phyloP scores from a whole-genome alignment of 805 yeast species.

The Zygosaccharomyces pseudorouxii region DNA sequence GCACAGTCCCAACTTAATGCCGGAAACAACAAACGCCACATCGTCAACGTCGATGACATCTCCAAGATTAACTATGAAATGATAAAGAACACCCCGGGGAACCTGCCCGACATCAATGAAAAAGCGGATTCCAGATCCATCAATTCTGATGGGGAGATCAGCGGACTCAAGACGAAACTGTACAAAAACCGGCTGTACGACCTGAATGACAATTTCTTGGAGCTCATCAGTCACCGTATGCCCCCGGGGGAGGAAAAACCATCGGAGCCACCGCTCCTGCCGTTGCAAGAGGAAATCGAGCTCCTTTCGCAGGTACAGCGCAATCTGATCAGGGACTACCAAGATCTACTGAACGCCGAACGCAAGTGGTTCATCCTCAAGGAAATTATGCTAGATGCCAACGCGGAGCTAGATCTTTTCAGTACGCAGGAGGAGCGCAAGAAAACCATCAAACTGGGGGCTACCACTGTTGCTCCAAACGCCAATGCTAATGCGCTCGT shows the following conservation, averaged over 20 bases:
- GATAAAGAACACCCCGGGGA: conserved; percentile 34
- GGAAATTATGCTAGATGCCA: conserved; percentile 33
- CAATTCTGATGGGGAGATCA: conserved; percentile 22
- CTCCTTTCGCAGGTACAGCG: conserved; percentile 23
- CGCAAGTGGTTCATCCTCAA: conserved; percentile 33
- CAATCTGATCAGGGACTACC: conserved; percentile 21
- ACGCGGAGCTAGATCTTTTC: conserved; percentile 31
- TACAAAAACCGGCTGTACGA: conserved; percentile 28
- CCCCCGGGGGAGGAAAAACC: conserved; percentile 7
- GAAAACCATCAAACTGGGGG: conserved; percentile 13
- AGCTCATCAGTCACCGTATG: conserved; percentile 10
- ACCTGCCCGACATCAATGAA: conserved; percentile 9
- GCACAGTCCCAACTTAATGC: conserved; percentile 1
- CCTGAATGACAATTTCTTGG: conserved; percentile 28
- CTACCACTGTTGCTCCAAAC: conserved; percentile 16
- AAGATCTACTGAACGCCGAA: conserved; percentile 18
- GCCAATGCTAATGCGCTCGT: conserved; percentile 17
- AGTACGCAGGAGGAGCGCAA: conserved; percentile 21
- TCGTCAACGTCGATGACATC: conserved; percentile 32
- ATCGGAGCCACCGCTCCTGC: background rate
- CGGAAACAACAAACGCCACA: conserved; percentile 27
- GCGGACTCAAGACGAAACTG: conserved; percentile 21
- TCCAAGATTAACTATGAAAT: conserved; percentile 34
- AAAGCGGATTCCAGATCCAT: conserved; percentile 7
- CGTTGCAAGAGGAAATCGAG: conserved; percentile 16